Base-by-base conservation (phyloP, 202 grass and related monocot species). In the Brachypodium distachyon region DNA sequence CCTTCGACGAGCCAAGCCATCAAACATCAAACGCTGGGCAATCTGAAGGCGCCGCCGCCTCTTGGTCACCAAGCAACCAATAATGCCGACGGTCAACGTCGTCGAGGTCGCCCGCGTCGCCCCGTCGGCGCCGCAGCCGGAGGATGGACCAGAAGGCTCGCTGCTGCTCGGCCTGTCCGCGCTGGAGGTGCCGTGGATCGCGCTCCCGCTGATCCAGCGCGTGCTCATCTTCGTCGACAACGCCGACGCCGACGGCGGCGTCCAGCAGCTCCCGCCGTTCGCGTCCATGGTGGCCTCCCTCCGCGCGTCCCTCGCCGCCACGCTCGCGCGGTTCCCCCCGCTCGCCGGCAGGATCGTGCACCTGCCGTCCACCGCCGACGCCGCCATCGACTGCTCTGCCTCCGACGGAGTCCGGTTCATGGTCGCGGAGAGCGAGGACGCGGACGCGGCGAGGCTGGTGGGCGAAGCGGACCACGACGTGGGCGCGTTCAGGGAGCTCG, bases 131-230 rank as follows among this genome's bases (percentile, higher is more conserved):
- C 81, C 62, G n/a, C n/a, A n/a, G n/a, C n/a, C n/a, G n/a, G n/a
- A n/a, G n/a, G n/a, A n/a, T n/a, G n/a, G n/a, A n/a, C n/a, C n/a
- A n/a, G n/a, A n/a, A n/a, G n/a, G n/a, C n/a, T n/a, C 37, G 22
- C 81, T 52, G 16, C 16, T 73, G 26, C 12, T 72, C 18, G 22
- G 28, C 9, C 54, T 86, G 5, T 71, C 78, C 7, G 53, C 55
- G 7, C 38, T 82, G 4, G 84, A 77, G 36, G 64, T 37, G 21
- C 32, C 26, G 63, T 86, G 84, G 78, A 0, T 77, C 63, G 11
- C 55, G 40, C 1, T 67, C 10, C 84, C 78, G 4, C 63, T 63
- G 36, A 82, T 86, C 34, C 78, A 82, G 63, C 72, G 63, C 19
- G 12, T 86, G 1, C 63, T 86, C 64, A 37, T 82, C 72, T 82